Base-by-base conservation (phyloP, 352 stramenopile genomes). In the Labyrinthula sp. region DNA sequence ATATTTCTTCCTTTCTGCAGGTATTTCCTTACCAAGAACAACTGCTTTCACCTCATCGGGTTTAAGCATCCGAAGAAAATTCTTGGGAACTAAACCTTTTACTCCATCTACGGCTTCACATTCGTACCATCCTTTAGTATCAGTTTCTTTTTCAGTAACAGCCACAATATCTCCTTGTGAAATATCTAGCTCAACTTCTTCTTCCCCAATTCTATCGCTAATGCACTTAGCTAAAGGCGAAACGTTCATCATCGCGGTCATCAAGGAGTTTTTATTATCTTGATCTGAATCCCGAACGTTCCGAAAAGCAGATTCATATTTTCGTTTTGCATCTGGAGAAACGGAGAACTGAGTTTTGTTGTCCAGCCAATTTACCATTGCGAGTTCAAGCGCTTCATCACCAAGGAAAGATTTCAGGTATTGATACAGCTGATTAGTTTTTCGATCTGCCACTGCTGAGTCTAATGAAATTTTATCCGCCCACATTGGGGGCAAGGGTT, bases 141-240 rank as follows among this genome's bases (percentile, higher is more conserved):
- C 43, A 7, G 43, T 52, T 25, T 38, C 15, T 20, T 52, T 31
- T 10, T 23, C 26, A 12, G 43, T 15, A 9, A 52, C 30, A 12
- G 17, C 43, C 15, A 52, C 47, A 5, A 52, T 17, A 24, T 52
- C 31, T 14, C 18, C 9, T 5, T 30, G 20, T 14, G 40, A 15
- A 31, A 52, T 52, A 25, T 39, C 40, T 9, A 52, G 43, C 43
- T 52, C 43, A 12, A 52, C 43, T 7, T 52, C 43, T 21, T 52
- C 43, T 25, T 52, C 31, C 26, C 43, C 3, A 52, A 20, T 24
- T 12, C 5, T 7, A 33, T 3, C 14, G 28, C 40, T 23, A 2
- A n/a, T 22, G 3, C 15, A 30, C 8, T 30, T 9, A 3, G 1
- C 10, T n/a, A n/a, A 4, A 18, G n/a, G n/a, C n/a, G n/a, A n/a